Conservation (phyloP, 2,329 filamentous ascomycete species). For the Leptographium wingfieldii region DNA sequence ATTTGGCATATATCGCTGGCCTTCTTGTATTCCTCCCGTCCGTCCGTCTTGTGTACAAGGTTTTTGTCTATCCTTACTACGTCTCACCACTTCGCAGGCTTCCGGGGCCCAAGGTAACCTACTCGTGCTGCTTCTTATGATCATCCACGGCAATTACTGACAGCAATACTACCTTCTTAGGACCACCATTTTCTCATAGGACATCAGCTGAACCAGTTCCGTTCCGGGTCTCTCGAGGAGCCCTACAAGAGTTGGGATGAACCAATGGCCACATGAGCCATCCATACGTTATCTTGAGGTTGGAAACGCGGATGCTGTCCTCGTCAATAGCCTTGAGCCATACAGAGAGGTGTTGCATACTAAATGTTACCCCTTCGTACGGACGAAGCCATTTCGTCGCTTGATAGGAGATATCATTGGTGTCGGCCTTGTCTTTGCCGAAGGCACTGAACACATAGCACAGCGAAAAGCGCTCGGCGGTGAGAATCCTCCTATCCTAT, state of each 20-base stretch:
- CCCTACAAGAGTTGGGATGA: slow-evolving; percentile 7
- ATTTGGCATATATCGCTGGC: too few species aligned
- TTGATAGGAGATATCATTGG: slow-evolving; percentile 24
- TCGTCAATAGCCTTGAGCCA: slow-evolving; percentile 23
- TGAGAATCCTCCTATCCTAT: slow-evolving; percentile 1
- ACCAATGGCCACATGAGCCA: slow-evolving; percentile 12
- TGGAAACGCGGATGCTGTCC: slow-evolving; percentile 22
- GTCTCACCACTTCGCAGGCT: not conserved
- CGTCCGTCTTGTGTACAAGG: not conserved
- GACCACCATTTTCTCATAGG: slow-evolving; percentile 10
- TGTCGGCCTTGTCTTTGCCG: slow-evolving; percentile 23
- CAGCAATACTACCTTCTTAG: not conserved
- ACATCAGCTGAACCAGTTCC: slow-evolving; percentile 7
- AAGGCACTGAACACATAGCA: slow-evolving; percentile 22
- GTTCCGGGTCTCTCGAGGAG: slow-evolving; percentile 4
- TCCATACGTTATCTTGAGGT: slow-evolving; percentile 26
- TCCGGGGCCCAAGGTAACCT: not conserved
- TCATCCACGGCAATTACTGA: not conserved
- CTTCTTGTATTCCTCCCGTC: not conserved
- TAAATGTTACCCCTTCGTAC: slow-evolving; percentile 25
- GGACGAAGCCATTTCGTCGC: slow-evolving; percentile 21
- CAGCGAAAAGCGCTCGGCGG: slow-evolving; percentile 21
- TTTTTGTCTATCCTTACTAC: not conserved
- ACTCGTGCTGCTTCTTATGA: too few species aligned
- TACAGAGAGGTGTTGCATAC: slow-evolving; percentile 26